Base-by-base conservation (phyloP, 2,329 filamentous ascomycete species). In the Alternaria angustiovoidea region DNA sequence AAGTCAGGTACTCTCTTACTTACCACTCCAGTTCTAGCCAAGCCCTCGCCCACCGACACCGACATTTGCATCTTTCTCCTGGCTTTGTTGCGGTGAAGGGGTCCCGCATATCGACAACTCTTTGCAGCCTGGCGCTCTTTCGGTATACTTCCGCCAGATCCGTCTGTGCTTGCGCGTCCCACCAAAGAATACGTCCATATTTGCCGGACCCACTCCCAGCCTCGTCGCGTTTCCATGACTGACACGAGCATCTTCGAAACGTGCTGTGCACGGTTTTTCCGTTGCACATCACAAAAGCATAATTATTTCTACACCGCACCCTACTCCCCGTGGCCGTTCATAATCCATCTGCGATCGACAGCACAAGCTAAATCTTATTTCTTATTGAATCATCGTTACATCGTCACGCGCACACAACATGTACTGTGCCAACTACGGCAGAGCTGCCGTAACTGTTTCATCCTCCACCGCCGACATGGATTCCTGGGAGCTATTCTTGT, bases 381-480 rank as follows among this genome's bases (percentile, higher is more conserved):
- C 46, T 49, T 49, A 49, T 49, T 38, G 20, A 49, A 11, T 26
- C 14, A 26, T 49, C 46, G 16, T 49, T 30, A 38, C 46, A 26
- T 49, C 20, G 34, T 38, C 46, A 38, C 46, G 46, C 46, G 46
- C 46, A 49, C 46, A 24, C 30, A 22, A 34, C 46, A 32, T 28
- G 28, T 48, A 48, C 67, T 66, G 62, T 67, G 66, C 64, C 69
- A 66, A 64, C 66, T 70, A 67, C 70, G 58, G 67, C 71, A 67
- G 58, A 63, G 59, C 66, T 69, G 51, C 65, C 70, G 69, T 65
- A 65, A 63, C 58, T 70, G 75, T 76, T 77, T 77, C 75, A 78
- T 68, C 55, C 62, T 63, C 63, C 67, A 61, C 54, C 66, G 58
- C 64, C 65, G 57, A 63, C 64, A 60, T 59, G 63, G 61, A 61